Conservation (phyloP, 2,329 filamentous ascomycete species). For the Fonsecaea multimorphosa region DNA sequence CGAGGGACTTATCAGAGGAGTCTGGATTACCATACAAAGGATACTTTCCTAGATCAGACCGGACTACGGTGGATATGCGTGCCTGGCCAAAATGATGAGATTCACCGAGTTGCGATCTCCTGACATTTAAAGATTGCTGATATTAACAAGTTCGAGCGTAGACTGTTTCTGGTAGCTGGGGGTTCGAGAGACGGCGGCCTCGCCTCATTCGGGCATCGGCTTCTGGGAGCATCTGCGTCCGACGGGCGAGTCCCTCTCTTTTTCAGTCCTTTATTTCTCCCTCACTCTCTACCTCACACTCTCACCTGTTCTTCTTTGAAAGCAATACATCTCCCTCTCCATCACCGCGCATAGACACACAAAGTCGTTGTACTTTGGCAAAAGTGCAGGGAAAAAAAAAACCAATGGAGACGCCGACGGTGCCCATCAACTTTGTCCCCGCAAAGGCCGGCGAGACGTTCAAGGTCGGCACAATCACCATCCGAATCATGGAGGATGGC, state of each 20-base stretch:
- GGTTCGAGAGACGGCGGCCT: background rate
- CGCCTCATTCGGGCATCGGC: background rate
- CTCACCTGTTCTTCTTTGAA: background rate
- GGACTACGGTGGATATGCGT: background rate
- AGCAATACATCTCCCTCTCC: background rate
- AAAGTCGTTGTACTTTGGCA: background rate
- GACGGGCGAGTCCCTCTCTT: background rate
- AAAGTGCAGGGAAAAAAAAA: too few relatives aligned
- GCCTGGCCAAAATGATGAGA: background rate
- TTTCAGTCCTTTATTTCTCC: background rate
- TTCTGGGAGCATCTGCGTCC: background rate
- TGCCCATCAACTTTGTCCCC: constrained; percentile 54
- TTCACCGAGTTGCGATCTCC: background rate
- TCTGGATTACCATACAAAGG: background rate
- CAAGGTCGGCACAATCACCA: constrained; percentile 57
- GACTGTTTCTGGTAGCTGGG: constrained; percentile 2
- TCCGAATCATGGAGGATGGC: constrained; percentile 60
- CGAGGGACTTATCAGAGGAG: background rate
- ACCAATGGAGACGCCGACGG: constrained; percentile 34
- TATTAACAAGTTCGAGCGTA: background rate
- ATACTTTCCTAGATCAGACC: background rate
- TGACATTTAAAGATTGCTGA: background rate
- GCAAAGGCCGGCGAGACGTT: constrained; percentile 57
- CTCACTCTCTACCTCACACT: background rate
- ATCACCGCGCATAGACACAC: background rate